These are phyloP conservation scores for Ceratobasidium sp. DNA, from an alignment of 1,284 basidiomycete species.

Conservation along the genomic window DNA sequence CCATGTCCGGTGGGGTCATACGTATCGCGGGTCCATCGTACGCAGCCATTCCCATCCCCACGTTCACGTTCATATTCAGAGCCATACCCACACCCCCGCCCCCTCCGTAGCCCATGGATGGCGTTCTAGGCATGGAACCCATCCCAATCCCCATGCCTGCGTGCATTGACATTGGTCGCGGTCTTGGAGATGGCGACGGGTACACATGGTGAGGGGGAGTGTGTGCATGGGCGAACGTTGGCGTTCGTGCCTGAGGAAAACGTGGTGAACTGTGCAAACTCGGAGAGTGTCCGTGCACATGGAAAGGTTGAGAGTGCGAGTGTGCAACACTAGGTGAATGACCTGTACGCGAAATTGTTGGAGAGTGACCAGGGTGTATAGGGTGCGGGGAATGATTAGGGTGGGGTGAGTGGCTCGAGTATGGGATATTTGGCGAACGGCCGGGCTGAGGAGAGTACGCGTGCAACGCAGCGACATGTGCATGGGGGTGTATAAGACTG, in stretches of 20 bases:
- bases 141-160: slow-evolving; percentile 20
- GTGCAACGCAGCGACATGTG: background rate
- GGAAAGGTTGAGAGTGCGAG: slow-evolving; percentile 12
- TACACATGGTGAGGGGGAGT: slow-evolving; percentile 32
- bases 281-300: slow-evolving; percentile 33
- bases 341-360: background rate
- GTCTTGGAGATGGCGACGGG: slow-evolving; percentile 35
- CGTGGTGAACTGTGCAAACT: slow-evolving; percentile 20
- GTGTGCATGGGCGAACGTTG: slow-evolving; percentile 23
- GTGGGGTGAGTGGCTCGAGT: slow-evolving; percentile 27
- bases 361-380: background rate
- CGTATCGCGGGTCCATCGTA: slow-evolving; percentile 16
- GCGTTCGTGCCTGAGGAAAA: slow-evolving; percentile 27
- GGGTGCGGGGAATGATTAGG: slow-evolving; percentile 15
- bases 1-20: background rate
- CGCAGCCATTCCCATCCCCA: slow-evolving; percentile 3
- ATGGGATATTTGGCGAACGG: slow-evolving; percentile 10
- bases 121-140: slow-evolving; percentile 14
- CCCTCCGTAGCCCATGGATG: slow-evolving; percentile 14
- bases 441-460: slow-evolving; percentile 28
- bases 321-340: slow-evolving; percentile 1
- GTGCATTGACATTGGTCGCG: slow-evolving; percentile 35
- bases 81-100: background rate
- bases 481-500: slow-evolving; percentile 27
- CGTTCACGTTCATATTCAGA: background rate